Evolutionary conservation across 1,284 basidiomycete genomes (phyloP), one percentile per base, ranked within the genome.

Genomic region (Trametes pubescens): DNA sequence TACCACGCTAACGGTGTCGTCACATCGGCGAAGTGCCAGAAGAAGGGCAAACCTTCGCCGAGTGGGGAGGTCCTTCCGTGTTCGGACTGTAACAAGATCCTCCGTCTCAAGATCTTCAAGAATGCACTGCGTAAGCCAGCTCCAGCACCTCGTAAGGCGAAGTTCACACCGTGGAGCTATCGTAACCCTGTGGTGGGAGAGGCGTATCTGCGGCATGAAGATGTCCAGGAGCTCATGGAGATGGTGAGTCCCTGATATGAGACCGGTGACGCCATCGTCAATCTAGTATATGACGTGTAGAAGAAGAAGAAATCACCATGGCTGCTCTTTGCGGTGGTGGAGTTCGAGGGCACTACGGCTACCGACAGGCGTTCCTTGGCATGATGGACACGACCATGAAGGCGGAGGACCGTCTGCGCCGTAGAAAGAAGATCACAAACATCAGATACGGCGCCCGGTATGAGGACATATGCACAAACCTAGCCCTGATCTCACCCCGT

Each of bases 91-190:
- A 47, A 75, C 48, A 59, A 80, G 78, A 9, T 78, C 76, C 4
- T 68, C 67, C 69, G 80, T 77, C 51, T 74, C 62, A 21, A 81
- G 74, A 34, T 75, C 71, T 24, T 51, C 43, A 55, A 78, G 51
- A 16, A 80, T 59, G 0, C 79, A 29, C 49, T 59, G 37, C 53
- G 53, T 13, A 55, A 51, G n/a, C 32, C 16, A 4, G 51, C 51
- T 2, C 51, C 51, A 8, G n/a, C 51, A 11, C 32, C 32, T 5
- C 26, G 43, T 2, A 47, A 37, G 29, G 24, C 40, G 8, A 57
- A 57, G 24, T 74, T 76, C 13, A 57, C 55, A 6, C 55, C 55
- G 2, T 48, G 48, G 29, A 6, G 29, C 1, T 57, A 57, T 29
- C 55, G 55, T 6, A 57, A 57, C 22, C 43, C 40, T 7, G 43